A percentile compares a stretch with the other conserved stretches of the same genome.
phyloP scores from a whole-genome alignment of 805 yeast species.

The Sugiyamaella floridensis region DNA sequence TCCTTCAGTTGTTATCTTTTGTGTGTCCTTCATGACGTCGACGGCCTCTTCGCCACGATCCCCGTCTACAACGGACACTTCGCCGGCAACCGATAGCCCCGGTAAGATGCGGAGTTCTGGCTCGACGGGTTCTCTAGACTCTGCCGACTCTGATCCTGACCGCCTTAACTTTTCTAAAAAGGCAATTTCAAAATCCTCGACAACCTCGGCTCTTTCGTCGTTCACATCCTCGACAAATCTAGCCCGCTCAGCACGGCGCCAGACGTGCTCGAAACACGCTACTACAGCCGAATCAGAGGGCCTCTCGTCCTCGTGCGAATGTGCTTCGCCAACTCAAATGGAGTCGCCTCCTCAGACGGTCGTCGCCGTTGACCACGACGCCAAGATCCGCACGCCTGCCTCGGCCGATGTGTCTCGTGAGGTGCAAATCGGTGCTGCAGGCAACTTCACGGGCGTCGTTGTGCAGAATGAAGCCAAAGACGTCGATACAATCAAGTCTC shows the following conservation, averaged over 20 bases:
- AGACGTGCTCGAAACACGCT: background rate
- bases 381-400: conserved; percentile 2
- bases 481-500: background rate
- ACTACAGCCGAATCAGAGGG: background rate
- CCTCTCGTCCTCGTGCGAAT: background rate
- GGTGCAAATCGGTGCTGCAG: background rate
- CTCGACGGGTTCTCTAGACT: background rate
- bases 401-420: background rate
- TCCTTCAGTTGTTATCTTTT: background rate
- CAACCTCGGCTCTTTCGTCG: conserved; percentile 19
- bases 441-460: background rate
- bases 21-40: background rate
- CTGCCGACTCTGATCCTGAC: background rate
- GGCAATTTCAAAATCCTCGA: conserved; percentile 12
- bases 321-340: background rate
- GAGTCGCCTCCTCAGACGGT: background rate
- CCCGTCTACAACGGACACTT: conserved; percentile 7
- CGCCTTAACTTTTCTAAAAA: conserved; percentile 11
- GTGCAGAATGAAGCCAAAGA: background rate
- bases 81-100: conserved; percentile 5
- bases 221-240: conserved; percentile 9
- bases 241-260: background rate
- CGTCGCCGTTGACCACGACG: background rate
- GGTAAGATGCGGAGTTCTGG: background rate
- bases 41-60: background rate